Percentiles rank a stretch among this genome's conserved stretches.
Conservation (phyloP, 768 basidiomycete genomes). For the Suillus subluteus region DNA sequence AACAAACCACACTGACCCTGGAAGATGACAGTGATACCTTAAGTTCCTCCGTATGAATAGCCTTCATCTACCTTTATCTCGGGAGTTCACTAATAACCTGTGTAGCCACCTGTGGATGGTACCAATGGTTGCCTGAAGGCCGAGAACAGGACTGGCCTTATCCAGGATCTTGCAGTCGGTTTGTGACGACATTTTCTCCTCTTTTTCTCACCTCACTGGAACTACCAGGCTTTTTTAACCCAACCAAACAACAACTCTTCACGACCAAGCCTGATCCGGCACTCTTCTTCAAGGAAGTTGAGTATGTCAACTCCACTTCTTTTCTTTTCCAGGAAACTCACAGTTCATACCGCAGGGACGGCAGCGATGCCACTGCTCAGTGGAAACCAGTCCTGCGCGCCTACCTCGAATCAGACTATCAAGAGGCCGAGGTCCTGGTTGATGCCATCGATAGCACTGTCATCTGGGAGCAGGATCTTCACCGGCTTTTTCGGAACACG, state of each 20-base stretch:
- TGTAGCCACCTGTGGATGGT: not conserved
- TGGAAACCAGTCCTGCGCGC: conserved; percentile 1
- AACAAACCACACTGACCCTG: not conserved
- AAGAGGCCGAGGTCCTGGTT: not conserved
- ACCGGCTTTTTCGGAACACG: not conserved
- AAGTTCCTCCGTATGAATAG: not conserved
- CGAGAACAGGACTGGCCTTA: not conserved
- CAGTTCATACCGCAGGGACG: not conserved
- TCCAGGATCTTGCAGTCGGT: not conserved
- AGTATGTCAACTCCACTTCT: not conserved
- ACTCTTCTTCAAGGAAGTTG: conserved; percentile 9
- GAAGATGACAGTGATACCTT: not conserved
- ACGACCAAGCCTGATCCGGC: not conserved
- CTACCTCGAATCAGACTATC: conserved; percentile 6
- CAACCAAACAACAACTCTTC: no score
- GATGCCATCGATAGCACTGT: not conserved
- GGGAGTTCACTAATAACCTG: not conserved
- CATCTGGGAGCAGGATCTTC: conserved; percentile 3
- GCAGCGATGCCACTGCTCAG: not conserved
- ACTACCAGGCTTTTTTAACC: not conserved
- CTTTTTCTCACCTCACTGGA: not conserved
- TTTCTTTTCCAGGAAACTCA: not conserved
- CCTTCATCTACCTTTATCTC: not conserved
- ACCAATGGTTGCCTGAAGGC: not conserved
- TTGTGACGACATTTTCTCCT: not conserved